Percentiles rank a stretch among this genome's conserved stretches.
These are phyloP conservation scores for Artomyces pyxidatus DNA, from an alignment of 768 basidiomycete genomes.

Conservation along the genomic window DNA sequence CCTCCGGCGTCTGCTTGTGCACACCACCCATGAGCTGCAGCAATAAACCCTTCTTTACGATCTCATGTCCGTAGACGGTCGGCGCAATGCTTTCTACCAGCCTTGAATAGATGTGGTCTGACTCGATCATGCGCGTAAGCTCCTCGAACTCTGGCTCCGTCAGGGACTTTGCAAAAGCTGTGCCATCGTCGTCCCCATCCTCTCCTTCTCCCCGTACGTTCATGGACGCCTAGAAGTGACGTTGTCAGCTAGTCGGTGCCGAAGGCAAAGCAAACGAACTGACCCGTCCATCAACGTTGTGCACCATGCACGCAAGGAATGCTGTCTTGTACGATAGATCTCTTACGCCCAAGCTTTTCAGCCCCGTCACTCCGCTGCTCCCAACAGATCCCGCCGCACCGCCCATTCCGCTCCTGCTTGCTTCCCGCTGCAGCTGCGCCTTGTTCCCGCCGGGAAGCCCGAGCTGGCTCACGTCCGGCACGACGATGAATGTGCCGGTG, in stretches of 20 bases:
- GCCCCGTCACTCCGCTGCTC: slow-evolving; percentile 80
- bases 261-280: slow-evolving; percentile 22
- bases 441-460: slow-evolving; percentile 92
- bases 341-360: slow-evolving; percentile 90
- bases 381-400: slow-evolving; percentile 56
- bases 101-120: slow-evolving; percentile 90
- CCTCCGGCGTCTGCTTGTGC: slow-evolving; percentile 92
- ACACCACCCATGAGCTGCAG: slow-evolving; percentile 98
- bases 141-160: slow-evolving; percentile 95
- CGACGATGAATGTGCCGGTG: slow-evolving; percentile 96
- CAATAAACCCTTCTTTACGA: slow-evolving; percentile 95
- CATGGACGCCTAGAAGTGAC: slow-evolving; percentile 52
- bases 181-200: slow-evolving; percentile 64
- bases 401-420: slow-evolving; percentile 54
- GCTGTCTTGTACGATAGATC: slow-evolving; percentile 98
- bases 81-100: slow-evolving; percentile 94
- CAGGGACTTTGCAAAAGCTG: slow-evolving; percentile 81
- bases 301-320: slow-evolving; percentile 96
- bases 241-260: slow-evolving; percentile 1
- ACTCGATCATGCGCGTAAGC: slow-evolving; percentile 88
- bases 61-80: slow-evolving; percentile 97
- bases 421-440: slow-evolving; percentile 84
- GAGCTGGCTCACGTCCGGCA: slow-evolving; percentile 95
- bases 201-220: slow-evolving; percentile 90
- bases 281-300: slow-evolving; percentile 83